A percentile compares a stretch with the other conserved stretches of the same genome.
phyloP scores from a whole-genome alignment of 345 rosid genomes.

The Excoecaria agallocha region DNA sequence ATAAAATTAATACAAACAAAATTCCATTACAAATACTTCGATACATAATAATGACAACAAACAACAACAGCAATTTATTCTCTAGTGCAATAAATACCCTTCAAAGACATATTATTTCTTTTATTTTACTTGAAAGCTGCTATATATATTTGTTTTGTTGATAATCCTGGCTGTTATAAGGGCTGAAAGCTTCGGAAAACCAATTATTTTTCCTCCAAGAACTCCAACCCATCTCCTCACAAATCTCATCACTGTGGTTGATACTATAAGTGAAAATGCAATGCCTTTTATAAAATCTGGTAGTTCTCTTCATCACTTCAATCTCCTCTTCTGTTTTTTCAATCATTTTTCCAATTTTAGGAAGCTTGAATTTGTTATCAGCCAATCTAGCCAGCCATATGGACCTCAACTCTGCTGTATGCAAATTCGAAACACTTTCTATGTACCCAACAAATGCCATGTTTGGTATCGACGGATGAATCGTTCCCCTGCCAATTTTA shows the following conservation, averaged over 20 bases:
- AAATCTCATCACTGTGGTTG: conserved; percentile 75
- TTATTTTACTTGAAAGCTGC: no score
- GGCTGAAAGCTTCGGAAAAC: conserved; percentile 42
- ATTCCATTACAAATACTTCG: no score
- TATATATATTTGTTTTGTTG: conserved; percentile 13
- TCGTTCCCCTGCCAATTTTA: conserved; percentile 39
- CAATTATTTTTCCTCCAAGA: conserved; percentile 51
- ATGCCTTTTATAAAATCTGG: conserved; percentile 75
- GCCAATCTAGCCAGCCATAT: conserved; percentile 51
- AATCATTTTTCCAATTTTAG: conserved; percentile 36
- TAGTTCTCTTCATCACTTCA: conserved; percentile 54
- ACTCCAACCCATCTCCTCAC: conserved; percentile 60
- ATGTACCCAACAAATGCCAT: conserved; percentile 62
- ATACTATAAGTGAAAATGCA: conserved; percentile 91
- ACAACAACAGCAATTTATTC: no score
- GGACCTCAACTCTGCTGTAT: conserved; percentile 46
- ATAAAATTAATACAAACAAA: no score
- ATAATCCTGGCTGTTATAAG: conserved; percentile 50
- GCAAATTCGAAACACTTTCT: conserved; percentile 52
- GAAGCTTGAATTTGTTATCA: conserved; percentile 42
- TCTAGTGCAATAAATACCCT: no score
- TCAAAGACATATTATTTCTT: no score
- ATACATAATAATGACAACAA: no score
- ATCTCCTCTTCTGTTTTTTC: conserved; percentile 35
- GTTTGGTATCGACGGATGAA: conserved; percentile 59